These are phyloP conservation scores for Chalciporus chontae DNA, from an alignment of 768 basidiomycete genomes.

Conservation along the genomic window DNA sequence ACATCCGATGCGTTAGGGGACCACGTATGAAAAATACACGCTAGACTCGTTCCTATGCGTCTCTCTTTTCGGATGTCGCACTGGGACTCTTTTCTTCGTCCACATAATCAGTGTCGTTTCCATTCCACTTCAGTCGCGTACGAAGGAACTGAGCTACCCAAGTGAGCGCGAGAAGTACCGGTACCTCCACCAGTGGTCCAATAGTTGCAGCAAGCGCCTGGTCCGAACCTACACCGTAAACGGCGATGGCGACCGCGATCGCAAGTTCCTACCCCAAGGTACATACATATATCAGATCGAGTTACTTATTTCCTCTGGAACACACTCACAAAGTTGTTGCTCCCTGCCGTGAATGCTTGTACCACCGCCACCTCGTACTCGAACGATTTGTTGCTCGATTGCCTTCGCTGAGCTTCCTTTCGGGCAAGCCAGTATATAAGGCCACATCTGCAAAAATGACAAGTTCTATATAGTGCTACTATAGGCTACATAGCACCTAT, in stretches of 20 bases:
- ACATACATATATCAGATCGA: no score
- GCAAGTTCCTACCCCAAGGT: constrained; percentile 57
- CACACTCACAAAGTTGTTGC: constrained; percentile 67
- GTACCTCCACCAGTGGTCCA: constrained; percentile 76
- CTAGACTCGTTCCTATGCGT: no score
- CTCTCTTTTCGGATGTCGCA: no score
- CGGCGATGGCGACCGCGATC: constrained; percentile 76
- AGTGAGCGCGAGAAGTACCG: constrained; percentile 65
- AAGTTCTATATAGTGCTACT: no score
- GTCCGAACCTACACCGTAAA: constrained; percentile 73
- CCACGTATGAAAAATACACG: no score
- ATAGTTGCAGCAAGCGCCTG: constrained; percentile 82
- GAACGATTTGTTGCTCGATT: constrained; percentile 14
- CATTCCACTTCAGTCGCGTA: constrained; percentile 39
- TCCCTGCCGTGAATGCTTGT: constrained; percentile 76
- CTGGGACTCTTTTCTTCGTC: no score
- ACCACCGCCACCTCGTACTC: constrained; percentile 73
- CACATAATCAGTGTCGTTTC: background rate
- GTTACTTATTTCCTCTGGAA: no score
- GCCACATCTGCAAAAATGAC: constrained; percentile 3
- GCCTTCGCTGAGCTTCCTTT: constrained; percentile 20
- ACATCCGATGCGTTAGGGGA: no score
- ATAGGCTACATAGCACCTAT: no score
- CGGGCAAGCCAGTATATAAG: constrained; percentile 49
- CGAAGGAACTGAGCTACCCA: constrained; percentile 56